Base-by-base conservation (phyloP, 345 rosid genomes). In the Punica granatum region DNA sequence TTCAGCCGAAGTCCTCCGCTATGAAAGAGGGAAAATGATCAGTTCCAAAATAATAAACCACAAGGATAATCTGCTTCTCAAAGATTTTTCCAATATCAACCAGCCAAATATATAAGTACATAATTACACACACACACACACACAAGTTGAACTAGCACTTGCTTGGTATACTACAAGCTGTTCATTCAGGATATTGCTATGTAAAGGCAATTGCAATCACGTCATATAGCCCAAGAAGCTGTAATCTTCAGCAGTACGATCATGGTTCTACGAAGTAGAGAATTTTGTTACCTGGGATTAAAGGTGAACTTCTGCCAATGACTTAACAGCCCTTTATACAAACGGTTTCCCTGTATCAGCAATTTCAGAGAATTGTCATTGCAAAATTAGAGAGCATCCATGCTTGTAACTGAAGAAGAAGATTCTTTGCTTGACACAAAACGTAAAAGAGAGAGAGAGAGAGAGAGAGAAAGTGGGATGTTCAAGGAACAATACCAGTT, bases 231-330 rank as follows among this genome's bases (percentile, higher is more conserved):
- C n/a, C n/a, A n/a, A n/a, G n/a, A n/a, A 23, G 8, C 58, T 51
- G 23, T 5, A 13, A 51, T 7, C 25, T 68, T 23, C 42, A 23
- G 11, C 4, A 21, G 30, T 19, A 39, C 56, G 33, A 26, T 3
- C 41, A 28, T 54, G 49, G 48, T 19, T 21, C 53, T n/a, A 60
- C 46, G 37, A 48, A 48, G 41, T 26, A 68, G 37, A 8, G 31
- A 69, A 35, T 61, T 6, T 51, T 70, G 66, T 81, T 79, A 89
- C 98, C 99, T 94, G 70, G 97, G 97, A 81, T 91, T 94, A 83
- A 91, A 88, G 34, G 93, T 88, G 83, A 91, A 92, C 80, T 88
- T 94, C 83, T 91, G 93, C 98, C 98, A 88, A 79, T 91, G 98
- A 78, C 76, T 91, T 77, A 91, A 78, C 70, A 95, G 85, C 74